Evolutionary conservation across 331 rosid genomes (phyloP).

Genomic region (Acacia pycnantha): DNA sequence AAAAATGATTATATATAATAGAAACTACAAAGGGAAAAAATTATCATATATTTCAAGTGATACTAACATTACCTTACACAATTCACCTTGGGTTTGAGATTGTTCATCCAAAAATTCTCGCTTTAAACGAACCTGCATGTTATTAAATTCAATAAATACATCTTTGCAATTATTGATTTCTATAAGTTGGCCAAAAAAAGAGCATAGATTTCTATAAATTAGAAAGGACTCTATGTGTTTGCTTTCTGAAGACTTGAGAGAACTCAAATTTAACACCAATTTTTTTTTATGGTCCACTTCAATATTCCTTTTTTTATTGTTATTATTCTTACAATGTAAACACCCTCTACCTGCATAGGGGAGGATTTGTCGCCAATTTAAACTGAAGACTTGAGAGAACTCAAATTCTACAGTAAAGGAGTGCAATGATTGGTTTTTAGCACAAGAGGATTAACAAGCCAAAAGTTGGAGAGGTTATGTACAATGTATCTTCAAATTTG

Average conservation of each 20-base stretch:
- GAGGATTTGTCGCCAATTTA: no score
- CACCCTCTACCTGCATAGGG: no score
- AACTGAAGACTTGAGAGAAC: no score
- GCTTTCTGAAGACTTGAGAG: not conserved
- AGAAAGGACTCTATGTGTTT: not conserved
- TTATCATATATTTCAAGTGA: slow-evolving; percentile 23
- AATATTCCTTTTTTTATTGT: no score
- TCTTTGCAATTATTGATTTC: not conserved
- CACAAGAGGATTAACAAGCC: no score
- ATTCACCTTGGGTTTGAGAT: slow-evolving; percentile 46
- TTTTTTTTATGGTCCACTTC: no score
- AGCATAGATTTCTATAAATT: not conserved
- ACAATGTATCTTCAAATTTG: no score
- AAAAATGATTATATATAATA: slow-evolving; percentile 15
- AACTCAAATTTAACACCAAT: no score
- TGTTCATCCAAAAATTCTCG: slow-evolving; percentile 83
- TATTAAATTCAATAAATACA: slow-evolving; percentile 25
- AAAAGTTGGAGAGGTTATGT: no score
- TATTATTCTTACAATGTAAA: no score
- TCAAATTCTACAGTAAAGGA: no score
- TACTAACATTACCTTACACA: slow-evolving; percentile 48
- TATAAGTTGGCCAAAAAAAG: not conserved
- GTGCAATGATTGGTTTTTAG: no score
- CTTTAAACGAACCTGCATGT: slow-evolving; percentile 82
- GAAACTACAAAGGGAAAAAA: not conserved